Percentiles rank a stretch among this genome's conserved stretches.
Conservation (phyloP, 164 flowering plant genomes). For the Saururus chinensis region DNA sequence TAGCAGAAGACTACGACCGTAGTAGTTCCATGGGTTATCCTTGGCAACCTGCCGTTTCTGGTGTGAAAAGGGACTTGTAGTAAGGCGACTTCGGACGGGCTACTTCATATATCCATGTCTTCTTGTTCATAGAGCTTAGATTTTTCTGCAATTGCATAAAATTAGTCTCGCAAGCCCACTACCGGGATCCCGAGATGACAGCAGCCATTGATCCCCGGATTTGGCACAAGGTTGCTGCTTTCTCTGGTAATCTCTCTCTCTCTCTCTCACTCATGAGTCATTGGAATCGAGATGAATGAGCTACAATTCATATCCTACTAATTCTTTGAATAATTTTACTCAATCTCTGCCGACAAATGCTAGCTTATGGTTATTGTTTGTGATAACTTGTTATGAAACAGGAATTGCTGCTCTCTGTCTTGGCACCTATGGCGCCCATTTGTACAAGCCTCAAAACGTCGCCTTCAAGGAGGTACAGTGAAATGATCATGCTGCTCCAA, state of each 20-base stretch:
- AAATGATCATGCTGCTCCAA: neutral
- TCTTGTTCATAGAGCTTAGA: neutral
- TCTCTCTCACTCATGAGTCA: too few relatives aligned
- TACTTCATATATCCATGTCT: neutral
- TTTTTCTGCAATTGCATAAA: neutral
- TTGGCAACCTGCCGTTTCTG: neutral
- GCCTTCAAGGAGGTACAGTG: constrained; percentile 61
- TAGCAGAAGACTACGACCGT: neutral
- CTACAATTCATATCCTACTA: neutral
- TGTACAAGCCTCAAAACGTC: constrained; percentile 75
- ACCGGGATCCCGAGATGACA: neutral
- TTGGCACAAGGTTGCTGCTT: constrained; percentile 82
- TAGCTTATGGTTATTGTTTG: too few relatives aligned
- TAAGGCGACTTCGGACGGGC: neutral
- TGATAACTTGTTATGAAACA: constrained; percentile 14
- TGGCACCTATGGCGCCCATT: constrained; percentile 86
- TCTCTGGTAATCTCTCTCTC: constrained; percentile 41
- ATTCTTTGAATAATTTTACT: neutral
- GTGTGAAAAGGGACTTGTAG: neutral
- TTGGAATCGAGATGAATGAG: too few relatives aligned
- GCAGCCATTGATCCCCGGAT: constrained; percentile 47
- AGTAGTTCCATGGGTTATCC: neutral
- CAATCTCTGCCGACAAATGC: neutral
- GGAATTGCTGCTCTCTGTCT: constrained; percentile 81
- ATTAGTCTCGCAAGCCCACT: neutral